Evolutionary conservation across 73 alveolate species (phyloP).

Genomic region (Symbiodinium pilosum): DNA sequence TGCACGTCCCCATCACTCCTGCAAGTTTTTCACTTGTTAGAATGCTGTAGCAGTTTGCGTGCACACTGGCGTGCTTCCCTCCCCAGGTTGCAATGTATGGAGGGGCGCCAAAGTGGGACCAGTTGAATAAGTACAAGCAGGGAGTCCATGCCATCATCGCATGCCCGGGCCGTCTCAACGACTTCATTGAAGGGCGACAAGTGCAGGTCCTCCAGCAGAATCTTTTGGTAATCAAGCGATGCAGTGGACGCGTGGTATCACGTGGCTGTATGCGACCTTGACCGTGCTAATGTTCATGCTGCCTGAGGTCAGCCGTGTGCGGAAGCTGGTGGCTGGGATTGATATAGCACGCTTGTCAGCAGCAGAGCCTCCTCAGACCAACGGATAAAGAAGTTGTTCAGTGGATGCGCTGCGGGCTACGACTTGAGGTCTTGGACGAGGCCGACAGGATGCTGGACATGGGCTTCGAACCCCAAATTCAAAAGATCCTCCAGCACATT

Average conservation of each 20-base stretch:
- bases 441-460: constrained; percentile 98
- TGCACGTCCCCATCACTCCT: background rate
- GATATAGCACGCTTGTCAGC: background rate
- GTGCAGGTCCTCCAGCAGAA: constrained; percentile 70
- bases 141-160: constrained; percentile 97
- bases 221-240: too few relatives aligned
- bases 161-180: constrained; percentile 97
- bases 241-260: too few relatives aligned
- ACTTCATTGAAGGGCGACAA: constrained; percentile 96
- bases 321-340: constrained; percentile 93
- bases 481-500: constrained; percentile 92
- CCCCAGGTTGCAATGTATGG: constrained; percentile 95
- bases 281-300: background rate
- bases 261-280: background rate
- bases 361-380: too few relatives aligned
- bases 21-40: too few relatives aligned
- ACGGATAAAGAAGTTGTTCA: too few relatives aligned
- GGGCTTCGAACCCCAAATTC: constrained; percentile 97
- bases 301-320: constrained; percentile 95
- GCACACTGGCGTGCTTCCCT: too few relatives aligned
- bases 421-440: constrained; percentile 96
- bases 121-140: constrained; percentile 95
- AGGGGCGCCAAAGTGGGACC: constrained; percentile 97
- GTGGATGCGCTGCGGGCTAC: background rate
- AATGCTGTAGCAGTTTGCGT: too few relatives aligned